Evolutionary conservation across 352 stramenopile species (phyloP), one percentile per base, ranked within the genome.

Genomic region (Globisporangium mamillatum): DNA sequence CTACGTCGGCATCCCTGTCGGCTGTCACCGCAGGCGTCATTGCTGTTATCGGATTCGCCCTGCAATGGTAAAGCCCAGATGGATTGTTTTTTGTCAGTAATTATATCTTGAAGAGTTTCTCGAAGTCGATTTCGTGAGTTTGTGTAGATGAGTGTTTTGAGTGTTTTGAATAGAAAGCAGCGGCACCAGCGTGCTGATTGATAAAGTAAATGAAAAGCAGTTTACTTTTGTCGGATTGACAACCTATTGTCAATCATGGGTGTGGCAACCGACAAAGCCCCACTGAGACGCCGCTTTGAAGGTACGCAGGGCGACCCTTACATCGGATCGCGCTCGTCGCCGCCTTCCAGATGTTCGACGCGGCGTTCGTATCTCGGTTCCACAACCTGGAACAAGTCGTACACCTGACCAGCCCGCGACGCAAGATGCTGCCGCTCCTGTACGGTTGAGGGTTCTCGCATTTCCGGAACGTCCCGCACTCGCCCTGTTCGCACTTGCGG

Each of bases 61-160:
- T 71, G 48, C 60, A 71, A 29, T 67, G 66, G 58, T 66, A 53
- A 63, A 60, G 2, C 25, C 25, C 25, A 27, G 22, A 14, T 20
- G 8, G 48, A 24, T 55, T 12, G 38, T 7, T 50, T 20, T 22
- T 50, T n/a, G 44, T 8, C 18, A 50, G 44, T 50, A 50, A 60
- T 22, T 60, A 44, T 60, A 38, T 60, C n/a, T 38, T 60, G 32
- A 50, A 22, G 44, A 22, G 27, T n/a, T 59, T 59, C 53, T 59
- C 25, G 53, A 59, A 59, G 36, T 22, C 25, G 24, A 41, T 36
- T 38, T 59, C 52, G n/a, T 16, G 53, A 59, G 53, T 59, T 59
- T 59, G 12, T 34, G 52, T 34, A 16, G 22, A 34, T 32, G 29
- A 32, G 52, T 48, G 16, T 48, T 20, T 20, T 8, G 41, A n/a